Base-by-base conservation (phyloP, 805 yeast genomes). In the Citeromyces matritensis region DNA sequence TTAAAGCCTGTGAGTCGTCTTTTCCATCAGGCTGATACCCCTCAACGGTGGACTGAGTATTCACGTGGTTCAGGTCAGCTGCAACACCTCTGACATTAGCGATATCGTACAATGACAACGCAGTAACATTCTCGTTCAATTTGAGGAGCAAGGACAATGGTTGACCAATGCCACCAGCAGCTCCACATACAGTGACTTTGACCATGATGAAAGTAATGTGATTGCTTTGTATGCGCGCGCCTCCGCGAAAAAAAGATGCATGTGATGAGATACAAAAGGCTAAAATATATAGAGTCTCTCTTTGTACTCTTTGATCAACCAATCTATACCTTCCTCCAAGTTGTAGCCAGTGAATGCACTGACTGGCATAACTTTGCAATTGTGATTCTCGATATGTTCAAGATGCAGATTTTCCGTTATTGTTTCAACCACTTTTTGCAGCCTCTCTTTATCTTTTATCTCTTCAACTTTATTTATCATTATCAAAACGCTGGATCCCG, bases 141-240 rank as follows among this genome's bases (percentile, higher is more conserved):
- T 84, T 84, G 43, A 84, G 62, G 39, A 84, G 65, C 34, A 85
- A 69, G 9, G 94, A 82, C 38, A 84, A 65, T 27, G 95, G 93
- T 63, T 85, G 95, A 34, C 95, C 95, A 49, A 84, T 84, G 38
- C 95, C 95, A 44, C 94, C 94, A 31, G 86, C 83, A 37, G 94
- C 94, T 41, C 95, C 95, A 31, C 75, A 65, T 36, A 83, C 85
- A 38, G 94, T 69, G 33, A 82, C 93, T 63, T 83, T 84, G 15
- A 43, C 44, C 50, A 45, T 45, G 21, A 17, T 17, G 7, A 7
- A 17, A 5, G 21, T 17, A 17, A 17, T 17, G 5, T 17, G 7
- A 17, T 17, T 7, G 21, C 5, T 17, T 17, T 5, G 6, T 17
- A 5, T 17, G 21, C 7, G 7, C 7, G 21, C 7, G 21, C 21